These are phyloP conservation scores for Echeveria elegans DNA, from an alignment of 164 flowering plant genomes.

Conservation along the genomic window DNA sequence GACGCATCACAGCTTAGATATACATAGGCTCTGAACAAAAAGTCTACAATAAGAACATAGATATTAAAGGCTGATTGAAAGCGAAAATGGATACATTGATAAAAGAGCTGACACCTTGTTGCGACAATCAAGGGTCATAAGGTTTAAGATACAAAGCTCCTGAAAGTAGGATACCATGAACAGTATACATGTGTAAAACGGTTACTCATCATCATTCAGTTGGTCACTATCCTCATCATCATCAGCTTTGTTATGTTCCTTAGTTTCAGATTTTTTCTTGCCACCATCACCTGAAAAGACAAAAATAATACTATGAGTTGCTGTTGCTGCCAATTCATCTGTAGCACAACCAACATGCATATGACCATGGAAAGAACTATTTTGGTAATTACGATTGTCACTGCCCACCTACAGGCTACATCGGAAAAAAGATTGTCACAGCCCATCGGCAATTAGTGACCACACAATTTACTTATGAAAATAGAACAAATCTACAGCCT, in stretches of 20 bases:
- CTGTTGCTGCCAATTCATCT: too few relatives aligned
- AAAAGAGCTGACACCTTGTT: too few relatives aligned
- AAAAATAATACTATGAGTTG: neutral
- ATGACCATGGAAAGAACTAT: neutral
- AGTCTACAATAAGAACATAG: too few relatives aligned
- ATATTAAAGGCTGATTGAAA: too few relatives aligned
- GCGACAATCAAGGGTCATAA: too few relatives aligned
- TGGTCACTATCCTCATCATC: conserved; percentile 12
- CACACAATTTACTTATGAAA: neutral
- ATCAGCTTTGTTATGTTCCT: conserved; percentile 10
- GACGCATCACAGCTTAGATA: too few relatives aligned
- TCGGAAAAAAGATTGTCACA: too few relatives aligned
- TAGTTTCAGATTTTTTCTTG: conserved; percentile 15
- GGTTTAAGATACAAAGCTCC: too few relatives aligned
- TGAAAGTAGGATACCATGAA: neutral
- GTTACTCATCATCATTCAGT: neutral
- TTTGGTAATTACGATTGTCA: neutral
- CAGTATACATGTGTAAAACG: neutral
- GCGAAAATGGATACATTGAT: too few relatives aligned
- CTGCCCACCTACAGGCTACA: too few relatives aligned
- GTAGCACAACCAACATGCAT: neutral
- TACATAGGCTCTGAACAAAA: too few relatives aligned
- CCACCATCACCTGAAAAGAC: conserved; percentile 20
- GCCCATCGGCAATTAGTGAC: neutral
- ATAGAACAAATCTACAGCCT: neutral